Percentiles rank a stretch among this genome's conserved stretches.
phyloP scores from a whole-genome alignment of 2,329 filamentous ascomycete genomes.

The Fusarium tjaetaba region DNA sequence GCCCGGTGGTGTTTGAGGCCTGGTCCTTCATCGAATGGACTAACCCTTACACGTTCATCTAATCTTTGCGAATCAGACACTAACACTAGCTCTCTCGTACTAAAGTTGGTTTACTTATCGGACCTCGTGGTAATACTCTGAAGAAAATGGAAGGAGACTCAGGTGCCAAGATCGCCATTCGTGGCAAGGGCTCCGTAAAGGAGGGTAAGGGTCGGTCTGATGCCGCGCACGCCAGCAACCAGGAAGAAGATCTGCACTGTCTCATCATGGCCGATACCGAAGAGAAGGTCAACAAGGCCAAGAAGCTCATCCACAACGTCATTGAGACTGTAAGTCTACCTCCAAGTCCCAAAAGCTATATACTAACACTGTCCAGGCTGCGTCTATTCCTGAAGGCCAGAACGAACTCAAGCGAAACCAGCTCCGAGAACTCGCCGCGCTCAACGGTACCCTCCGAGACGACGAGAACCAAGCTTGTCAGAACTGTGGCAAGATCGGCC shows the following conservation, averaged over 20 bases:
- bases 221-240: conserved; percentile 98
- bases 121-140: conserved; percentile 98
- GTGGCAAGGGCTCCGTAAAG: conserved; percentile 99
- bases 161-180: conserved; percentile 97
- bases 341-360: background rate
- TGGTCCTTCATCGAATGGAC: conserved; percentile 49
- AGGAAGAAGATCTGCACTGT: conserved; percentile 99
- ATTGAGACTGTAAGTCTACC: conserved; percentile 87
- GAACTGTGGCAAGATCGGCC: conserved; percentile 98
- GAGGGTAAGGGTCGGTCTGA: conserved; percentile 99
- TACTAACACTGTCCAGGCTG: conserved; percentile 70
- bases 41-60: conserved; percentile 46
- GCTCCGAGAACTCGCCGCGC: conserved; percentile 93
- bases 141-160: conserved; percentile 99
- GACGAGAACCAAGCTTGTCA: conserved; percentile 99
- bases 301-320: conserved; percentile 97
- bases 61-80: conserved; percentile 62
- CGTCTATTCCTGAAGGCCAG: conserved; percentile 97
- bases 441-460: conserved; percentile 98
- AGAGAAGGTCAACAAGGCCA: conserved; percentile 99
- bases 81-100: conserved; percentile 90
- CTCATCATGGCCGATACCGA: conserved; percentile 99
- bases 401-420: conserved; percentile 99
- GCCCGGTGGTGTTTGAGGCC: conserved; percentile 46
- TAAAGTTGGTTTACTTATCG: conserved; percentile 99